Conservation (phyloP, 1,139 yeast genomes). For the Pichia sp. region DNA sequence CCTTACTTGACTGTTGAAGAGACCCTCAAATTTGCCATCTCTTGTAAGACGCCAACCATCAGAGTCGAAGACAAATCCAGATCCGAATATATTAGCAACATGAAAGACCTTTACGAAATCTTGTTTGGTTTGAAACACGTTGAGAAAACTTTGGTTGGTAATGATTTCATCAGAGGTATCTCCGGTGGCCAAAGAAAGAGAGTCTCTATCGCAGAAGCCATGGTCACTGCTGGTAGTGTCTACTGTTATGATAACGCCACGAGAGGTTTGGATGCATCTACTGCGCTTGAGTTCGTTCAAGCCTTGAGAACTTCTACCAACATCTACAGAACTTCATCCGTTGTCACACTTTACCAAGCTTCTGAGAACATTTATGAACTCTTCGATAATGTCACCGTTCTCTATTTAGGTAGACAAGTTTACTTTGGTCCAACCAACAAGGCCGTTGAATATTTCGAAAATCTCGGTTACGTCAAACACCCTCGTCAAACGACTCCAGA, state of each 20-base stretch:
- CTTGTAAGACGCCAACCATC: conserved; percentile 36
- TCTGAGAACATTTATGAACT: conserved; percentile 70
- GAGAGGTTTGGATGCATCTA: conserved; percentile 69
- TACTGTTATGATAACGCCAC: conserved; percentile 74
- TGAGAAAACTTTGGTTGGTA: conserved; percentile 63
- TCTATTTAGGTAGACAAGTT: conserved; percentile 75
- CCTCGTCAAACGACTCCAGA: conserved; percentile 80
- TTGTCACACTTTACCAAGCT: conserved; percentile 80
- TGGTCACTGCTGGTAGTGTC: conserved; percentile 50
- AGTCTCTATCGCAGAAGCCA: conserved; percentile 66
- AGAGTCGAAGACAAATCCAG: conserved; percentile 33
- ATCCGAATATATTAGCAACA: conserved; percentile 31
- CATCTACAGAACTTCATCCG: conserved; percentile 50
- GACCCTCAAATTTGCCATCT: conserved; percentile 37
- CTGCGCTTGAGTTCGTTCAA: conserved; percentile 67
- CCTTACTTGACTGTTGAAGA: conserved; percentile 39
- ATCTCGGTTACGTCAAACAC: conserved; percentile 67
- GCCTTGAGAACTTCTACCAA: conserved; percentile 61
- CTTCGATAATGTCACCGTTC: conserved; percentile 66
- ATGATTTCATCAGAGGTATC: conserved; percentile 66
- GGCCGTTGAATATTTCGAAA: conserved; percentile 54
- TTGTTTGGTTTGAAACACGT: conserved; percentile 46
- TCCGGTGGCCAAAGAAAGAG: conserved; percentile 83
- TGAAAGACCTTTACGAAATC: conserved; percentile 44
- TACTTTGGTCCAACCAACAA: conserved; percentile 55